A percentile compares a stretch with the other conserved stretches of the same genome.
phyloP scores from a whole-genome alignment of 768 basidiomycete species.

The Trametes coccinea region DNA sequence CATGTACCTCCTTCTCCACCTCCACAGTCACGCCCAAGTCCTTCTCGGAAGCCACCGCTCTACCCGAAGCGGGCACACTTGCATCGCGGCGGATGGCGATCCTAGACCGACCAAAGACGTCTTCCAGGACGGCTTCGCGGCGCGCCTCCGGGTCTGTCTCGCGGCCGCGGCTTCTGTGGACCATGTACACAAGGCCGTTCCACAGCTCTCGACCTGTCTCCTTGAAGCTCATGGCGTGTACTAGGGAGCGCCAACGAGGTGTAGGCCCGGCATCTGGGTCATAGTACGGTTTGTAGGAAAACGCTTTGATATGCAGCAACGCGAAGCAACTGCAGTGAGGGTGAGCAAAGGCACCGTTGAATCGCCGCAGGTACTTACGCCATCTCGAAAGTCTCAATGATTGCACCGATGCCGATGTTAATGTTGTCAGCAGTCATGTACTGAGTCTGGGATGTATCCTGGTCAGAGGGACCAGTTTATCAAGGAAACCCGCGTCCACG shows the following conservation, averaged over 20 bases:
- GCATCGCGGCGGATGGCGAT: slow-evolving; percentile 21
- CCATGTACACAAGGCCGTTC: slow-evolving; percentile 58
- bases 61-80: slow-evolving; percentile 8
- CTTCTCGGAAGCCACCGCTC: slow-evolving; percentile 10
- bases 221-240: slow-evolving; percentile 66
- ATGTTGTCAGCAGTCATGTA: slow-evolving; percentile 77
- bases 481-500: slow-evolving; percentile 18
- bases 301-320: slow-evolving; percentile 70
- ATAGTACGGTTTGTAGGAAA: slow-evolving; percentile 66
- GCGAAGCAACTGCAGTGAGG: slow-evolving; percentile 56
- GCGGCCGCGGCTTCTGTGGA: slow-evolving; percentile 50
- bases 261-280: slow-evolving; percentile 38
- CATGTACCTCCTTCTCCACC: slow-evolving; percentile 43
- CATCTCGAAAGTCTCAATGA: slow-evolving; percentile 77
- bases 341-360: slow-evolving; percentile 7
- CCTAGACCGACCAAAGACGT: slow-evolving; percentile 35
- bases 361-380: slow-evolving; percentile 43
- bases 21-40: slow-evolving; percentile 38
- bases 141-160: slow-evolving; percentile 51
- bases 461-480: too few species aligned
- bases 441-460: slow-evolving; percentile 41
- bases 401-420: slow-evolving; percentile 66
- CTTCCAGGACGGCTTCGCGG: slow-evolving; percentile 40
- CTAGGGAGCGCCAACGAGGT: slow-evolving; percentile 55
- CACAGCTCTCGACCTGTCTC: slow-evolving; percentile 68